phyloP scores from a whole-genome alignment of 805 yeast genomes.

The Yarrowia sp. region DNA sequence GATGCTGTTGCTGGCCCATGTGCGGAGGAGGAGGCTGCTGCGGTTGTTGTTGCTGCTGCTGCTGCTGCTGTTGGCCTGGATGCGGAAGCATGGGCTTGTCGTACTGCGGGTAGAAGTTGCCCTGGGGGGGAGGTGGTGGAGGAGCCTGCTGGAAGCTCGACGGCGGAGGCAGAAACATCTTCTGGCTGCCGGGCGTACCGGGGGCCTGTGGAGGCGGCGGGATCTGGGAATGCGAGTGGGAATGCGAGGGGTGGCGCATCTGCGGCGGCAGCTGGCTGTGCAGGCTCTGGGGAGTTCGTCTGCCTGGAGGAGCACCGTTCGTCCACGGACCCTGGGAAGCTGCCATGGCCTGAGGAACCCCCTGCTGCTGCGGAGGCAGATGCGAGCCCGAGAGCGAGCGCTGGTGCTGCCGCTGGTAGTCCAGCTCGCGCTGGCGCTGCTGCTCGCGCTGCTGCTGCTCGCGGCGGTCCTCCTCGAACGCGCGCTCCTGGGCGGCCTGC shows the following conservation, averaged over 20 bases:
- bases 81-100: conserved; percentile 14
- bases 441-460: conserved; percentile 21
- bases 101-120: conserved; percentile 22
- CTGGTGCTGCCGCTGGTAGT: conserved; percentile 6
- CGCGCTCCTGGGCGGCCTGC: conserved; percentile 9
- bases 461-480: conserved; percentile 7
- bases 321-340: not conserved
- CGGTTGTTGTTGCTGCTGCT: not conserved
- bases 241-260: conserved; percentile 20
- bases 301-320: not conserved
- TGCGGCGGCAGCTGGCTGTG: conserved; percentile 19
- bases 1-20: conserved; percentile 9
- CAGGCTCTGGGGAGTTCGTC: not conserved
- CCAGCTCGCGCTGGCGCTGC: conserved; percentile 19
- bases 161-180: conserved; percentile 7
- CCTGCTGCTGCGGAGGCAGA: not conserved
- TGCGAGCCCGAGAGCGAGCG: not conserved
- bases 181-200: not conserved
- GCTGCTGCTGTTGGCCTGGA: not conserved
- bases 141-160: conserved; percentile 20
- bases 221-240: conserved; percentile 13
- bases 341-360: not conserved
- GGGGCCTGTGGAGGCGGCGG: conserved; percentile 12
- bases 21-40: not conserved
- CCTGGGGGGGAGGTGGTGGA: conserved; percentile 4